Percentiles rank a stretch among this genome's conserved stretches.
Evolutionary conservation across 2,329 filamentous ascomycete genomes (phyloP).

Genomic region (Stagonosporopsis rhizophila): DNA sequence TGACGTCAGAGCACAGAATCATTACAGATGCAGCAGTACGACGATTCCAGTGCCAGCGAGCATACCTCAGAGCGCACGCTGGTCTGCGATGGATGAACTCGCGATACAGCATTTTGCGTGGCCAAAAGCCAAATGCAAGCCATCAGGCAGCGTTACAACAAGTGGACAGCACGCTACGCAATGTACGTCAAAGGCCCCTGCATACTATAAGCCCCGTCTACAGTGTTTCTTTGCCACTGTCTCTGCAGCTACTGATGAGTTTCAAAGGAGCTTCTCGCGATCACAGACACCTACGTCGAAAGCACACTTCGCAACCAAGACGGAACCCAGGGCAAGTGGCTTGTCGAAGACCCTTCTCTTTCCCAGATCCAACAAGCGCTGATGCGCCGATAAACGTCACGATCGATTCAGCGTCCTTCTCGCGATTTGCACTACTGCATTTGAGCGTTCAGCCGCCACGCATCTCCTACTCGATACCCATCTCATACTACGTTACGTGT

Average conservation of each 20-base stretch:
- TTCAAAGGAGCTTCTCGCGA: slow-evolving; percentile 61
- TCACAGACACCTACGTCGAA: slow-evolving; percentile 65
- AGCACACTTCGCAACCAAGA: slow-evolving; percentile 64
- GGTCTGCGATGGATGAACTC: slow-evolving; percentile 66
- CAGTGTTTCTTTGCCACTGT: neutral
- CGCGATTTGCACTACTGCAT: slow-evolving; percentile 12
- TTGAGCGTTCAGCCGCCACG: slow-evolving; percentile 18
- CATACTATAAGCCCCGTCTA: neutral
- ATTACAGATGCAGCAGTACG: slow-evolving; percentile 66
- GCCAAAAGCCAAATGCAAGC: slow-evolving; percentile 56
- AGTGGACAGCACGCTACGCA: slow-evolving; percentile 56
- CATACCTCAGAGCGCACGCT: slow-evolving; percentile 65
- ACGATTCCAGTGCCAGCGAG: slow-evolving; percentile 67
- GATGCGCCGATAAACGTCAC: slow-evolving; percentile 37
- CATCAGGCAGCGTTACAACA: slow-evolving; percentile 59
- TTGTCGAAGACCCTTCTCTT: slow-evolving; percentile 66
- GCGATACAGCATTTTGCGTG: slow-evolving; percentile 59
- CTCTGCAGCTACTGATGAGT: slow-evolving; percentile 17
- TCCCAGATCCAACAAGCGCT: slow-evolving; percentile 55
- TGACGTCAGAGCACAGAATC: slow-evolving; percentile 55
- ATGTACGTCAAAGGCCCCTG: slow-evolving; percentile 48
- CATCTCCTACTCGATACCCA: slow-evolving; percentile 31
- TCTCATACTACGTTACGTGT: slow-evolving; percentile 20
- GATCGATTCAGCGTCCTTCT: slow-evolving; percentile 10
- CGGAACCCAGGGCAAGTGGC: slow-evolving; percentile 65